Evolutionary conservation across 2,329 filamentous ascomycete genomes (phyloP).

Genomic region (Thermoascus crustaceus): DNA sequence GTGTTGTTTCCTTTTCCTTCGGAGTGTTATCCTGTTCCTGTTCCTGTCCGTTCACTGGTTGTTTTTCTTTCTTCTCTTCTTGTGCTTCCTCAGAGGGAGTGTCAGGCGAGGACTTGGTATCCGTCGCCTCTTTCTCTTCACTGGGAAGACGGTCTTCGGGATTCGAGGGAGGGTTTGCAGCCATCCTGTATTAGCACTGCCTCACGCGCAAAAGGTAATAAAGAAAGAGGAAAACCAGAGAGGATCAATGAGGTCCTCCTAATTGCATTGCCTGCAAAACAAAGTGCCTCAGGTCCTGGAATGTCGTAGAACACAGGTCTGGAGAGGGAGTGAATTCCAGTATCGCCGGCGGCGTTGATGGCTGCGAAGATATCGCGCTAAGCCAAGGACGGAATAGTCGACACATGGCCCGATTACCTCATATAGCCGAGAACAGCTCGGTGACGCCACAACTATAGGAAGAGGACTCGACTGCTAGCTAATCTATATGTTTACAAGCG

Average conservation of each 20-base stretch:
- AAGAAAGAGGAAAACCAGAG: slow-evolving; percentile 1
- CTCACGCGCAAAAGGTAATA: slow-evolving; percentile 1
- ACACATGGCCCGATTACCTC: no score
- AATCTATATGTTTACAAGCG: no score
- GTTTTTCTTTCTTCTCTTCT: slow-evolving; percentile 7
- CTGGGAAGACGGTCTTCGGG: not conserved
- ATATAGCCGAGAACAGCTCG: no score
- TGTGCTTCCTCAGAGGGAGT: slow-evolving; percentile 4
- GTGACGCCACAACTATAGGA: no score
- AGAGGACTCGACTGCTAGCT: no score
- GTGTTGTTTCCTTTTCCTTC: no score
- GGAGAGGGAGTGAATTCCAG: no score
- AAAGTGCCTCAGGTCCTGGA: not conserved
- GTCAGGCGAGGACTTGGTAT: not conserved
- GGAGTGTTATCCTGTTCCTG: no score
- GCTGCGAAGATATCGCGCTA: no score
- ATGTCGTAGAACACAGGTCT: no score
- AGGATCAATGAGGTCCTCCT: not conserved
- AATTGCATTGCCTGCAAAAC: not conserved
- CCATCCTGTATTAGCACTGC: slow-evolving; percentile 10
- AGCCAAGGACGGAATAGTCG: no score
- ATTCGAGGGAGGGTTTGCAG: slow-evolving; percentile 4
- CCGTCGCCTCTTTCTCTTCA: slow-evolving; percentile 3
- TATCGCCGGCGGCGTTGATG: no score
- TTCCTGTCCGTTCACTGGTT: not conserved